Evolutionary conservation across 2,329 filamentous ascomycete species (phyloP).

Genomic region (Hypoxylon sp.): DNA sequence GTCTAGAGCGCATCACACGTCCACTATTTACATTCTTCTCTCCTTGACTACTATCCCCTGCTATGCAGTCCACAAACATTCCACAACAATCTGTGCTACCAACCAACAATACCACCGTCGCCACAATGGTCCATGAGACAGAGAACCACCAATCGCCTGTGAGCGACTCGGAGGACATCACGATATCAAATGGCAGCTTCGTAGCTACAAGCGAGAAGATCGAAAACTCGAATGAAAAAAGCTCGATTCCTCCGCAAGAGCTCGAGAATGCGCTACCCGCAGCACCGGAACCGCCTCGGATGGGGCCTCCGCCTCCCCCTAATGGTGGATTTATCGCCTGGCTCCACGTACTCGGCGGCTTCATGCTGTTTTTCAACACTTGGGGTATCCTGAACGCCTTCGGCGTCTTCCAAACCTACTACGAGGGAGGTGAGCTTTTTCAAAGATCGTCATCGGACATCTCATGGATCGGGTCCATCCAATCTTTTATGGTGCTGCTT

Average conservation of each 20-base stretch:
- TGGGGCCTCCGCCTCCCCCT: constrained; percentile 45
- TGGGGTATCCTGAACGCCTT: constrained; percentile 47
- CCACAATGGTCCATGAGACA: constrained; percentile 24
- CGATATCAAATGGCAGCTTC: constrained; percentile 38
- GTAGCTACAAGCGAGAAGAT: constrained; percentile 29
- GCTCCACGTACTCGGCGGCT: constrained; percentile 58
- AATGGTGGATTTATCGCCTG: constrained; percentile 58
- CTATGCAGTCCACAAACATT: constrained; percentile 9
- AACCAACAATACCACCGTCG: constrained; percentile 3
- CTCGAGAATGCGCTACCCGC: constrained; percentile 26
- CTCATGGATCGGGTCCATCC: constrained; percentile 62
- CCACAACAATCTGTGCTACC: constrained; percentile 11
- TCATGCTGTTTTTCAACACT: constrained; percentile 53
- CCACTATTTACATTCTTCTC: constrained; percentile 22
- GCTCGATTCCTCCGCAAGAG: not conserved
- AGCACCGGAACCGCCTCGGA: constrained; percentile 20
- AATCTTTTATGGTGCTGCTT: constrained; percentile 54
- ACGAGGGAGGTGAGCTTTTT: constrained; percentile 55
- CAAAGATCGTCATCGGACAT: constrained; percentile 58
- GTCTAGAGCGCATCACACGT: constrained; percentile 9
- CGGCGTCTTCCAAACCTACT: constrained; percentile 61
- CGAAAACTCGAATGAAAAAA: constrained; percentile 15
- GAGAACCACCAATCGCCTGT: constrained; percentile 18
- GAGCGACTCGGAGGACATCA: constrained; percentile 42
- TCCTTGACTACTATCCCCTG: constrained; percentile 16